Conservation (phyloP, 2,329 filamentous ascomycete genomes). For the Huntiella decipiens region DNA sequence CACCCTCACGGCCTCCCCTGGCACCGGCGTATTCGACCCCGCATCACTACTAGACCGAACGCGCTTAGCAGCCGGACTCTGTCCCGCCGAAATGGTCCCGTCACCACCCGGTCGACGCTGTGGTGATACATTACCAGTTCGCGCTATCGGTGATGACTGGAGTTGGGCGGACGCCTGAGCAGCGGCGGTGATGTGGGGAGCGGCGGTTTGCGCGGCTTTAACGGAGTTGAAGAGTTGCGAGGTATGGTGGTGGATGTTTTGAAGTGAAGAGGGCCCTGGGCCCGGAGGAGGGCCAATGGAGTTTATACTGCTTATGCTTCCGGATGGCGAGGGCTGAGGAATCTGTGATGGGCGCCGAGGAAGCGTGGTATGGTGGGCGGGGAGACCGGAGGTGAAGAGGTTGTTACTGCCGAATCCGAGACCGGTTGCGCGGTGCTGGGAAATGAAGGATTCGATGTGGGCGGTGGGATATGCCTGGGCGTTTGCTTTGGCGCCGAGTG, state of each 20-base stretch:
- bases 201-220: not conserved
- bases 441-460: slow-evolving; percentile 25
- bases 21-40: not conserved
- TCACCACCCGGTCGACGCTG: slow-evolving; percentile 17
- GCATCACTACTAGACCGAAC: slow-evolving; percentile 58
- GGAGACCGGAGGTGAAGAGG: slow-evolving; percentile 16
- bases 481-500: slow-evolving; percentile 37
- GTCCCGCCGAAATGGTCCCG: slow-evolving; percentile 13
- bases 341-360: slow-evolving; percentile 12
- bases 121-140: slow-evolving; percentile 15
- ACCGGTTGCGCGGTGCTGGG: slow-evolving; percentile 31
- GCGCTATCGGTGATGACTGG: slow-evolving; percentile 14
- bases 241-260: slow-evolving; percentile 7
- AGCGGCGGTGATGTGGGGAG: not conserved
- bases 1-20: not conserved
- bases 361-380: slow-evolving; percentile 15
- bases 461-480: slow-evolving; percentile 24
- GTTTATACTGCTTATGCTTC: not conserved
- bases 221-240: slow-evolving; percentile 4
- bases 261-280: not conserved
- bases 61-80: slow-evolving; percentile 28
- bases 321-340: slow-evolving; percentile 10
- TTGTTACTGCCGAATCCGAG: slow-evolving; percentile 18
- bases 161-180: slow-evolving; percentile 1
- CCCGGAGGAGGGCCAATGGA: not conserved